These are phyloP conservation scores for Amanita thiersii DNA, from an alignment of 768 basidiomycete species.

Conservation along the genomic window DNA sequence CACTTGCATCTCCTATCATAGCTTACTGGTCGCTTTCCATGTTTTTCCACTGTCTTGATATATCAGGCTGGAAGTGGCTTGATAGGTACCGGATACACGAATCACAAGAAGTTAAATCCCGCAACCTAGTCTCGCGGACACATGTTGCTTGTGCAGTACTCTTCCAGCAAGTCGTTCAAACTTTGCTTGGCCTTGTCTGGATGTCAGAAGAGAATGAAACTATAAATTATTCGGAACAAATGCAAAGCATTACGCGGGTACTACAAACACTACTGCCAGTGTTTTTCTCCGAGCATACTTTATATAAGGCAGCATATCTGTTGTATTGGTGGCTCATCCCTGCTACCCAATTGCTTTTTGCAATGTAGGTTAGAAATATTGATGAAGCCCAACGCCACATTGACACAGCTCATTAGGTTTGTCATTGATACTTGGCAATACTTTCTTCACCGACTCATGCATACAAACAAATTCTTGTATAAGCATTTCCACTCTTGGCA, in stretches of 20 bases:
- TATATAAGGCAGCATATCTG: constrained; percentile 41
- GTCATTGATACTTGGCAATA: constrained; percentile 98
- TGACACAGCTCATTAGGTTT: constrained; percentile 46
- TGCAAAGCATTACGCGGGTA: constrained; percentile 31
- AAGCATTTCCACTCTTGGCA: constrained; percentile 90
- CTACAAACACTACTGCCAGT: constrained; percentile 30
- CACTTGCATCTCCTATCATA: constrained; percentile 66
- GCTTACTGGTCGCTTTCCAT: constrained; percentile 82
- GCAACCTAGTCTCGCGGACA: constrained; percentile 64
- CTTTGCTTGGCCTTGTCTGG: constrained; percentile 62
- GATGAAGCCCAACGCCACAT: constrained; percentile 3
- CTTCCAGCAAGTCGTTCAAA: constrained; percentile 83
- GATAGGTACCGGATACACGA: constrained; percentile 86
- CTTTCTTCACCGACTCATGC: constrained; percentile 89
- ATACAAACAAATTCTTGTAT: constrained; percentile 85
- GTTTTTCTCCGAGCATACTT: constrained; percentile 27
- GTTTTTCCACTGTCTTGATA: constrained; percentile 78
- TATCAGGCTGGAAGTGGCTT: constrained; percentile 67
- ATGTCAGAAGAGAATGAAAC: constrained; percentile 35
- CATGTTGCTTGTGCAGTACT: constrained; percentile 78
- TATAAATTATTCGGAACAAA: constrained; percentile 30
- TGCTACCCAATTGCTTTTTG: constrained; percentile 56
- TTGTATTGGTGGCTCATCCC: constrained; percentile 96
- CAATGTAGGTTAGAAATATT: constrained; percentile 46
- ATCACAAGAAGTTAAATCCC: constrained; percentile 62